Percentiles rank a stretch among this genome's conserved stretches.
phyloP scores from a whole-genome alignment of 805 yeast genomes.

The Sugiyamaella mastotermitis region DNA sequence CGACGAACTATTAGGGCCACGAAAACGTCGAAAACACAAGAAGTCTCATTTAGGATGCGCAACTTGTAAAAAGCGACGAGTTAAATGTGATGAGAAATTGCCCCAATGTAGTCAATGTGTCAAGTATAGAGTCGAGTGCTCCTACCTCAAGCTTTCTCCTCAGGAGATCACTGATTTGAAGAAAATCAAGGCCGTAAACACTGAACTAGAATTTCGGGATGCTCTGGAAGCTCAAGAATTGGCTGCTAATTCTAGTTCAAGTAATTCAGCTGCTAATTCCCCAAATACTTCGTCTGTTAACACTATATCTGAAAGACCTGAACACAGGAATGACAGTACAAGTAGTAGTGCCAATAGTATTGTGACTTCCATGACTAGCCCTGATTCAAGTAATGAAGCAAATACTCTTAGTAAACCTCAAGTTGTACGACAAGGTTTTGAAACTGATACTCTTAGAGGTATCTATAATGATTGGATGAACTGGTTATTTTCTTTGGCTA shows the following conservation, averaged over 20 bases:
- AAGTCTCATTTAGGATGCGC: slow-evolving; percentile 51
- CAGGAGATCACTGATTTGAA: slow-evolving; percentile 33
- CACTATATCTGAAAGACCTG: too few species aligned
- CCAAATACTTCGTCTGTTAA: neutral
- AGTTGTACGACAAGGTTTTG: slow-evolving; percentile 24
- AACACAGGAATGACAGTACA: neutral
- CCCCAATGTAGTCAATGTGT: slow-evolving; percentile 54
- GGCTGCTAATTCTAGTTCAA: neutral
- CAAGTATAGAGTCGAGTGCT: slow-evolving; percentile 42
- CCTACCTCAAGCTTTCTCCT: slow-evolving; percentile 43
- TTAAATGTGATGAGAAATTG: slow-evolving; percentile 60
- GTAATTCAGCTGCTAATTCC: neutral
- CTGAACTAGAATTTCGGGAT: too few species aligned
- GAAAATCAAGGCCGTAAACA: slow-evolving; percentile 19
- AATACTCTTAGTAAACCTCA: neutral
- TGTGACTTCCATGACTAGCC: slow-evolving; percentile 1
- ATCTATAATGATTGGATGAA: slow-evolving; percentile 24
- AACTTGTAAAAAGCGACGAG: slow-evolving; percentile 55
- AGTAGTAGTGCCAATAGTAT: neutral
- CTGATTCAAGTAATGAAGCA: slow-evolving; percentile 1
- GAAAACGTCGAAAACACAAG: slow-evolving; percentile 10
- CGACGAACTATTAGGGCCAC: too few species aligned
- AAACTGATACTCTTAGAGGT: slow-evolving; percentile 21
- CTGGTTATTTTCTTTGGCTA: slow-evolving; percentile 18
- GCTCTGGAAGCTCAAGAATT: slow-evolving; percentile 9